phyloP scores from a whole-genome alignment of 257 asterid genomes.

The Lycium barbarum region DNA sequence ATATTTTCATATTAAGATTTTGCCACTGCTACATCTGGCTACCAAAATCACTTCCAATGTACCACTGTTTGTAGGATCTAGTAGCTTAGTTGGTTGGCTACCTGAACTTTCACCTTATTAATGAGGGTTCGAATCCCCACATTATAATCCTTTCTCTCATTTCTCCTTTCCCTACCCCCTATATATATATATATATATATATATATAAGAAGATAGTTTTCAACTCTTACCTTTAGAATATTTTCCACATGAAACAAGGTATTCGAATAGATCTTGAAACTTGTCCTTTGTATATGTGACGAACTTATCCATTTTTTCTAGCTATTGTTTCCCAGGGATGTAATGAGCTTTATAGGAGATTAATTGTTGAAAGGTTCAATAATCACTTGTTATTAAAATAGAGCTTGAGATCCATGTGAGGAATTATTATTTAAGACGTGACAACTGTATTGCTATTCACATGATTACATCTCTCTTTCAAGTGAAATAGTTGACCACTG shows the following conservation, averaged over 20 bases:
- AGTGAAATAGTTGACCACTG: background rate
- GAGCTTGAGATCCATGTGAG: background rate
- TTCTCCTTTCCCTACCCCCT: too few species aligned
- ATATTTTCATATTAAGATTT: too few species aligned
- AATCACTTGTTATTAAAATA: background rate
- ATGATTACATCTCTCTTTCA: background rate
- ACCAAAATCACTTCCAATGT: too few species aligned
- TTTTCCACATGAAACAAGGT: conserved; percentile 20
- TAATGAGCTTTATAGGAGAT: background rate
- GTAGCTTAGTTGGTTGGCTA: too few species aligned
- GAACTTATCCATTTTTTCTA: background rate
- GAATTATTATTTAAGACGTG: background rate
- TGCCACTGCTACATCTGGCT: too few species aligned
- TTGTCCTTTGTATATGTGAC: background rate
- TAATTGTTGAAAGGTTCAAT: background rate
- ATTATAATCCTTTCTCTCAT: too few species aligned
- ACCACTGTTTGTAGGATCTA: too few species aligned
- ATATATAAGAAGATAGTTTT: background rate
- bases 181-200: too few species aligned
- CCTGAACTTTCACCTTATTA: too few species aligned
- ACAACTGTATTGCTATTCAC: background rate
- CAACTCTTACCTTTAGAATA: background rate
- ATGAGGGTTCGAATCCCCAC: too few species aligned
- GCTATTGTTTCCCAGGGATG: background rate
- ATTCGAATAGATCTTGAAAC: background rate